Base-by-base conservation (phyloP, 352 stramenopile genomes). In the Pilasporangium apinafurcum region DNA sequence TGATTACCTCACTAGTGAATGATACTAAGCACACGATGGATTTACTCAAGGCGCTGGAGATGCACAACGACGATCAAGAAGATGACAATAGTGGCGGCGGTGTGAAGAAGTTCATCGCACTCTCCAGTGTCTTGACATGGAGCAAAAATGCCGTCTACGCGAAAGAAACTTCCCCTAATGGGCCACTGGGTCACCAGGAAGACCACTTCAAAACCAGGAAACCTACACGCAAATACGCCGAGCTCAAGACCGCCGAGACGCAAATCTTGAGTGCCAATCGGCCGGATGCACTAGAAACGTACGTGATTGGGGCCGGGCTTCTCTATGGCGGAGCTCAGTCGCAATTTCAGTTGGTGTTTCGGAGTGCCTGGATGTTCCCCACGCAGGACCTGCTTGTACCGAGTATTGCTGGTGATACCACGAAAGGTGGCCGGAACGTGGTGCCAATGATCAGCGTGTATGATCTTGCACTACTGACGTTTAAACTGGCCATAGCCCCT, bases 371-470 rank as follows among this genome's bases (percentile, higher is more conserved):
- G 80, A 59, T 92, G 65, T 45, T 83, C 44, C 70, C 80, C 3
- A 53, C 70, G 22, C 44, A 42, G 1, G 62, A 77, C 2, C 30
- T 89, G 17, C 42, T 89, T 6, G 72, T 92, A 5, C 77, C 78
- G 8, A 83, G 70, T 31, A 37, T 86, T 20, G 43, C 56, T 8
- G 71, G 80, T 3, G 39, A 49, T 14, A 44, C 32, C 24, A 55
- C 49, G 2, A 51, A 43, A 43, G 50, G 54, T 31, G 75, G 75
- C 12, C 57, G 61, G 8, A 92, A 95, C 44, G 18, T 88, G 29
- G 32, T 95, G 26, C 84, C 84, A 16, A 93, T 85, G 64, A 82
- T 95, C 47, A 84, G 80, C 44, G 64, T 95, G 9, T 86, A 80
- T 48, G 84, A 95, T 43, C 44, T 92, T n/a, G 82, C 69, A 5